phyloP scores from a whole-genome alignment of 495 filamentous ascomycete genomes.

The Lophiostoma macrostomum region DNA sequence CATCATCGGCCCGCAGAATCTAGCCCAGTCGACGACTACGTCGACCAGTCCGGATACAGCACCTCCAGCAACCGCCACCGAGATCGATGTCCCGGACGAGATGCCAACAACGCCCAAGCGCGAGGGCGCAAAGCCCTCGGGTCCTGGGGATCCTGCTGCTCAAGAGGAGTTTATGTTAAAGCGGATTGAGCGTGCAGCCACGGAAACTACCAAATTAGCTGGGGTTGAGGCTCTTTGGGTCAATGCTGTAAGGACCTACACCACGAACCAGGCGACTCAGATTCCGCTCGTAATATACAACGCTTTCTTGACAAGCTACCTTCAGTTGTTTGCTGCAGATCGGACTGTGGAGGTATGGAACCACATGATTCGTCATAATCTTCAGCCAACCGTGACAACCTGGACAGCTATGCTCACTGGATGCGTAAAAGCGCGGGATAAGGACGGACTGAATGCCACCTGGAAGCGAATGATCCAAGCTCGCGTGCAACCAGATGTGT shows the following conservation, averaged over 20 bases:
- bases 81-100: background rate
- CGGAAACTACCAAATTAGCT: background rate
- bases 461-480: slow-evolving; percentile 57
- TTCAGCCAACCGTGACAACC: slow-evolving; percentile 53
- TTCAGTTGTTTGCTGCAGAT: slow-evolving; percentile 48
- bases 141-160: background rate
- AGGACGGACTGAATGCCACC: slow-evolving; percentile 51
- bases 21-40: background rate
- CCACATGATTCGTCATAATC: slow-evolving; percentile 49
- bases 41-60: background rate
- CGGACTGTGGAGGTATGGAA: slow-evolving; percentile 58
- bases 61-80: background rate
- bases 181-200: background rate
- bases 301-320: slow-evolving; percentile 53
- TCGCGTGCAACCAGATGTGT: slow-evolving; percentile 52
- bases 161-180: slow-evolving; percentile 3
- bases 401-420: slow-evolving; percentile 66
- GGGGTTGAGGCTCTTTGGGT: slow-evolving; percentile 15
- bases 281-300: slow-evolving; percentile 44
- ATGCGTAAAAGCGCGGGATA: slow-evolving; percentile 48
- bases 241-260: slow-evolving; percentile 5
- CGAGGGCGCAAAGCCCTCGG: background rate
- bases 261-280: background rate
- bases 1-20: slow-evolving; percentile 1
- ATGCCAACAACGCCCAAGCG: background rate